Evolutionary conservation across 805 yeast species (phyloP).

Genomic region (Teunomyces funiuensis): DNA sequence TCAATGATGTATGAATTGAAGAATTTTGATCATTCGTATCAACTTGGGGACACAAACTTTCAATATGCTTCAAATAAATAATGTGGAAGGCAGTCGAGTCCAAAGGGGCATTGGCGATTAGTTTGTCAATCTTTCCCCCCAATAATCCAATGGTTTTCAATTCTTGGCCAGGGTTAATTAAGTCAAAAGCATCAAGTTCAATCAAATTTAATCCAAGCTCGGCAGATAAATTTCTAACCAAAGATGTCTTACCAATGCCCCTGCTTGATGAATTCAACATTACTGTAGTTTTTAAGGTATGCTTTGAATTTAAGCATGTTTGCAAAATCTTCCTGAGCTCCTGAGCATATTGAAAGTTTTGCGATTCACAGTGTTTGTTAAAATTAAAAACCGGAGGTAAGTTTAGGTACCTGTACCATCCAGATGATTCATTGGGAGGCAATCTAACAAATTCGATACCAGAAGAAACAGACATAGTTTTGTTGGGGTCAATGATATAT

Average conservation of each 20-base stretch:
- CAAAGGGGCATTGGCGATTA: slow-evolving; percentile 38
- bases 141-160: slow-evolving; percentile 76
- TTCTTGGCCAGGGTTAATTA: slow-evolving; percentile 68
- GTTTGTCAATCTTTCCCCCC: slow-evolving; percentile 72
- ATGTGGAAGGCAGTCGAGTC: slow-evolving; percentile 35
- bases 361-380: slow-evolving; percentile 17
- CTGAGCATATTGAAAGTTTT: slow-evolving; percentile 48
- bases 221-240: slow-evolving; percentile 54
- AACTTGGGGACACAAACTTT: slow-evolving; percentile 63
- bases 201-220: slow-evolving; percentile 65
- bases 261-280: slow-evolving; percentile 67
- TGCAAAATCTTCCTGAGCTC: slow-evolving; percentile 53
- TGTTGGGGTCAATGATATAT: slow-evolving; percentile 62
- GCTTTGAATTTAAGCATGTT: slow-evolving; percentile 46
- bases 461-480: slow-evolving; percentile 67
- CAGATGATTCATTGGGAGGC: slow-evolving; percentile 33
- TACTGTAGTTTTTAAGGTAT: slow-evolving; percentile 57
- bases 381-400: slow-evolving; percentile 44
- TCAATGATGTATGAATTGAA: slow-evolving; percentile 40
- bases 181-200: slow-evolving; percentile 68
- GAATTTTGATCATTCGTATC: slow-evolving; percentile 57
- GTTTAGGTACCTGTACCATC: slow-evolving; percentile 50
- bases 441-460: slow-evolving; percentile 50
- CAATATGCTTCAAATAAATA: slow-evolving; percentile 69
- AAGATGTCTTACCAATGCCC: slow-evolving; percentile 75